Evolutionary conservation across 1,284 basidiomycete genomes (phyloP).

Genomic region (Neolentinus lepideus): DNA sequence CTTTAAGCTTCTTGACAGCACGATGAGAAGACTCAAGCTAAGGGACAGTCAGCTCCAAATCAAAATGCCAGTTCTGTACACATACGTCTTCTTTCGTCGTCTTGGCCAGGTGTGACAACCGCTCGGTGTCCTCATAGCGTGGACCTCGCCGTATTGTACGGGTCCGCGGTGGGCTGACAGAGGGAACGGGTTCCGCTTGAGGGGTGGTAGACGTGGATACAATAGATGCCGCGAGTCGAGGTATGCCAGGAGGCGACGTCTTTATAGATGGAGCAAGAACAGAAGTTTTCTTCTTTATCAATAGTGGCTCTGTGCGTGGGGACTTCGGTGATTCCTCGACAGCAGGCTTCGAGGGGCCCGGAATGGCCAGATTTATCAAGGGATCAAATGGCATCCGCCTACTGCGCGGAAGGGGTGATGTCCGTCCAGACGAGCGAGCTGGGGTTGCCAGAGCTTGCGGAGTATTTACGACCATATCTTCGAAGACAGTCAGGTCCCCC

Average conservation of each 20-base stretch:
- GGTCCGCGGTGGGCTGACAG: neutral
- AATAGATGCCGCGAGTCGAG: constrained; percentile 16
- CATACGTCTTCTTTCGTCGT: constrained; percentile 66
- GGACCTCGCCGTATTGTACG: neutral
- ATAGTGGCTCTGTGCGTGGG: constrained; percentile 54
- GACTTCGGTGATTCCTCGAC: constrained; percentile 10
- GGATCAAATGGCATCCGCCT: constrained; percentile 57
- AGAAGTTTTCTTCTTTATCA: constrained; percentile 75
- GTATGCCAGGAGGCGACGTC: constrained; percentile 30
- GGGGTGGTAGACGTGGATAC: constrained; percentile 7
- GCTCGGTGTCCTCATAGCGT: neutral
- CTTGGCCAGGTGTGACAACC: constrained; percentile 31
- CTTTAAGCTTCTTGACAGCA: constrained; percentile 61
- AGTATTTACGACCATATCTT: constrained; percentile 28
- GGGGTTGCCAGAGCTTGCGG: constrained; percentile 21
- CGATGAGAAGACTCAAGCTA: constrained; percentile 63
- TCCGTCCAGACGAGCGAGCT: constrained; percentile 6
- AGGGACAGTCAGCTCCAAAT: constrained; percentile 8
- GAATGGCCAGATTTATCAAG: constrained; percentile 34
- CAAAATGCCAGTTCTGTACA: constrained; percentile 5
- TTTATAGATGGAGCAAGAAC: constrained; percentile 27
- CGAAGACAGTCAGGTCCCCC: constrained; percentile 26
- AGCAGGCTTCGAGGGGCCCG: constrained; percentile 9
- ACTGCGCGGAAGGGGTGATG: constrained; percentile 55
- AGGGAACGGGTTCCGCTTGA: neutral